Conservation (phyloP, 2,329 filamentous ascomycete genomes). For the Fusarium keratoplasticum region DNA sequence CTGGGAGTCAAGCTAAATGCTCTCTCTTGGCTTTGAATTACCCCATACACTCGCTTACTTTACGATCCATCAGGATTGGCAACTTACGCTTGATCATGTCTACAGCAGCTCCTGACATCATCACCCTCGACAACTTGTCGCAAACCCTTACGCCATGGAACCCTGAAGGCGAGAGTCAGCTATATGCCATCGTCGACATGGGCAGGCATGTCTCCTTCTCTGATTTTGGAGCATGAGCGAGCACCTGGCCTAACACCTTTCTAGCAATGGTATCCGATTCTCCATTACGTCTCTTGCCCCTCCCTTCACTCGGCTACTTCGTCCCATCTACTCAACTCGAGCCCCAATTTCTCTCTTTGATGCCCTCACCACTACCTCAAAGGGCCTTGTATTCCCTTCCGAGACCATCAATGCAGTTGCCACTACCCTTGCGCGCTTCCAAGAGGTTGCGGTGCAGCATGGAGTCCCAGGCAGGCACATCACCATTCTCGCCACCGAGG, state of each 20-base stretch:
- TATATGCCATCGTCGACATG: constrained; percentile 70
- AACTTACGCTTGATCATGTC: constrained; percentile 41
- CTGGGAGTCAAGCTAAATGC: not conserved
- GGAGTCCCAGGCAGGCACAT: constrained; percentile 74
- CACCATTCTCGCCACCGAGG: constrained; percentile 86
- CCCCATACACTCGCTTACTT: not conserved
- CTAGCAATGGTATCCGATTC: constrained; percentile 91
- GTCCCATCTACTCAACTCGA: constrained; percentile 81
- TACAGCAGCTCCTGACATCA: constrained; percentile 51
- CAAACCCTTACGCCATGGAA: constrained; percentile 63
- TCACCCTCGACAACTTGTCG: constrained; percentile 64
- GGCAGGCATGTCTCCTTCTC: constrained; percentile 59
- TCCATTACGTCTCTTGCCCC: constrained; percentile 86
- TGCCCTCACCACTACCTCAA: constrained; percentile 69
- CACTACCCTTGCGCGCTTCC: constrained; percentile 76
- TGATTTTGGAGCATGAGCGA: not conserved
- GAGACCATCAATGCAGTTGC: constrained; percentile 75
- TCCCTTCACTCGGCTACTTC: constrained; percentile 76
- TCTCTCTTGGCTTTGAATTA: not conserved
- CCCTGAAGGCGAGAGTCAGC: constrained; percentile 58
- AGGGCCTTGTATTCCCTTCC: constrained; percentile 57
- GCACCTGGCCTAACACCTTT: constrained; percentile 5
- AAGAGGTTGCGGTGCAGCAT: constrained; percentile 75
- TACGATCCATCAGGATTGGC: not conserved
- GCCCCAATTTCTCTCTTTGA: constrained; percentile 89